Base-by-base conservation (phyloP, 768 basidiomycete species). In the Strobilomyces echinocephalus region DNA sequence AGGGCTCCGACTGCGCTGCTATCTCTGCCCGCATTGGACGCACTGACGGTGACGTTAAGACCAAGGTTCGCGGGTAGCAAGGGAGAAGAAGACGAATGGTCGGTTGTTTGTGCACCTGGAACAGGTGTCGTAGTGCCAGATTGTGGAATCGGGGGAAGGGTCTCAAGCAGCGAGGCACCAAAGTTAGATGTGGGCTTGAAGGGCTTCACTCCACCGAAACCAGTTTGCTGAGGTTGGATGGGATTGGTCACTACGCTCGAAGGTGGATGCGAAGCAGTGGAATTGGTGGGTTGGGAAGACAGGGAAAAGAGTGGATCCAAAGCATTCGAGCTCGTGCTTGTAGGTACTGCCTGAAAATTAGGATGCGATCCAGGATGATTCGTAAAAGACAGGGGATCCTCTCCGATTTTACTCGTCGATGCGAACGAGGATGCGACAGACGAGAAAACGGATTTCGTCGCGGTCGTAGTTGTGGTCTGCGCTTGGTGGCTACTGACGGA, bases 141-240 rank as follows among this genome's bases (percentile, higher is more conserved):
- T 33, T 80, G 83, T 11, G 87, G 80, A 50, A 91, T 82, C 6
- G 90, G 75, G 3, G 92, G 92, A 24, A 93, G 70, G 3, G 82
- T 79, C 47, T 87, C 87, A 54, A 93, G 62, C 38, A 93, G 66
- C 15, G 83, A 81, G 33, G 87, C 83, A 30, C 91, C 91, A 64
- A 93, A 93, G 39, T 80, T 84, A 2, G 85, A 87, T 3, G 84
- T 78, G 3, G 91, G 91, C 63, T 91, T 90, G 76, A 93, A 93
- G 7, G 87, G 81, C 64, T 87, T 90, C 58, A 91, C 66, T 6
- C 84, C 85, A 24, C 77, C 73, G 50, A 76, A 80, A 2, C 80
- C 80, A 5, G 80, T 81, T 43, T 59, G 47, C 60, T 81, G 80
- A 4, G 77, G 60, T 58, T 74, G 75, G 15, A 81, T 47, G 41